phyloP scores from a whole-genome alignment of 2,329 filamentous ascomycete genomes.

The Fusarium agapanthi region DNA sequence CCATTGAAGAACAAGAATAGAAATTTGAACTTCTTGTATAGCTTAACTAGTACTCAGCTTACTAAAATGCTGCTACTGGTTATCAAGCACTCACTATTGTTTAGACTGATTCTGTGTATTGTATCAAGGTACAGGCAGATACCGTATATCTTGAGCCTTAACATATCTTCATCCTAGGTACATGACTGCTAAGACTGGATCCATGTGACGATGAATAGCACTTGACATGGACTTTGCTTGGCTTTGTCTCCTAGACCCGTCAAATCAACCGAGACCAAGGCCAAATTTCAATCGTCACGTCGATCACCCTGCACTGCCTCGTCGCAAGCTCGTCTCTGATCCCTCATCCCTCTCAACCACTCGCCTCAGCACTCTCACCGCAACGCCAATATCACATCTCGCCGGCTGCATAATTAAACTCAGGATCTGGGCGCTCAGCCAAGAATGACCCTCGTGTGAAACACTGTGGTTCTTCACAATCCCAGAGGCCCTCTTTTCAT shows the following conservation, averaged over 20 bases:
- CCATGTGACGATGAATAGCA: slow-evolving; percentile 16
- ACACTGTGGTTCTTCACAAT: slow-evolving; percentile 3
- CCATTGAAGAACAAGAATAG: not conserved
- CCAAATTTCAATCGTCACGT: slow-evolving; percentile 45
- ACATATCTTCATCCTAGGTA: not conserved
- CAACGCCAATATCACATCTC: not conserved
- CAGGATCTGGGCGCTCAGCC: slow-evolving; percentile 4
- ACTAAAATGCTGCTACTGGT: not conserved
- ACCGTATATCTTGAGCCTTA: not conserved
- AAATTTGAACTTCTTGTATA: not conserved
- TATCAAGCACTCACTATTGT: not conserved
- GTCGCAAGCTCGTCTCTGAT: not conserved
- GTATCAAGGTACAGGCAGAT: not conserved
- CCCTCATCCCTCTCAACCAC: not conserved
- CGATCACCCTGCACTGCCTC: slow-evolving; percentile 28
- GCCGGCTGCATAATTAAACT: not conserved
- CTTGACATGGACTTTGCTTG: slow-evolving; percentile 16
- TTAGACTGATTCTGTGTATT: not conserved
- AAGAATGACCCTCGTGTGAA: slow-evolving; percentile 25
- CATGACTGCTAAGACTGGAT: not conserved
- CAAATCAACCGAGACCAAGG: slow-evolving; percentile 13
- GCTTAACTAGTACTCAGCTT: not conserved
- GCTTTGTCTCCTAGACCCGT: not conserved
- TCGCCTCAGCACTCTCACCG: slow-evolving; percentile 3
- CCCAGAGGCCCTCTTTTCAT: slow-evolving; percentile 31